Evolutionary conservation across 306 rosid genomes (phyloP).

Genomic region (Comarum palustre): DNA sequence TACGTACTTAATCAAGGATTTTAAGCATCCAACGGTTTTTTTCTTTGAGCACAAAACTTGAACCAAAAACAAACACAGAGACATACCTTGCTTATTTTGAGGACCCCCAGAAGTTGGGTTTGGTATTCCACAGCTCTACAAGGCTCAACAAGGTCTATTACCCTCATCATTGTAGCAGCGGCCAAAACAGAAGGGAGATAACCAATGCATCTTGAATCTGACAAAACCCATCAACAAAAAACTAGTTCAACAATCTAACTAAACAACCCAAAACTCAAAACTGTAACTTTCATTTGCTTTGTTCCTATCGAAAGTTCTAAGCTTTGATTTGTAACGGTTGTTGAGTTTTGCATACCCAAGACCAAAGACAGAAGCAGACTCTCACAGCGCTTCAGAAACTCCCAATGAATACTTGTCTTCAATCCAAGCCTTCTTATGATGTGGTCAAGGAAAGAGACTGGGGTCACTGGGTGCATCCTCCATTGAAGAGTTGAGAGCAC

Average conservation of each 20-base stretch:
- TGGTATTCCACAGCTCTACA: conserved; percentile 50
- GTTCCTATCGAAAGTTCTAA: conserved; percentile 14
- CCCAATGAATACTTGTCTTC: conserved; percentile 61
- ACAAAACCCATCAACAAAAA: neutral
- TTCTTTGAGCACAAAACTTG: neutral
- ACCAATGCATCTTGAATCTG: conserved; percentile 80
- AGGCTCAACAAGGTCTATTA: conserved; percentile 66
- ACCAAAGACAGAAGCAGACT: conserved; percentile 62
- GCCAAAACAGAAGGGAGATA: conserved; percentile 89
- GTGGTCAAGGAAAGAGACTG: conserved; percentile 78
- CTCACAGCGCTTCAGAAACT: conserved; percentile 70
- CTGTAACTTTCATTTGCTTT: neutral
- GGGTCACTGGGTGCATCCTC: conserved; percentile 96
- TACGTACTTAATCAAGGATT: neutral
- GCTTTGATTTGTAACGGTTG: neutral
- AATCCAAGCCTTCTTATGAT: conserved; percentile 71
- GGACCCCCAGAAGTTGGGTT: conserved; percentile 66
- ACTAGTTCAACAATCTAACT: neutral
- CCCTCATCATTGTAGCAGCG: conserved; percentile 77
- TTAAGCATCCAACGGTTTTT: conserved; percentile 4
- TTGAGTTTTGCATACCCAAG: conserved; percentile 46
- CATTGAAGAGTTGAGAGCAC: conserved; percentile 75
- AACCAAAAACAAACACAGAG: neutral
- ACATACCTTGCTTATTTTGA: conserved; percentile 66
- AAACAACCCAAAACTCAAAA: neutral